phyloP scores from a whole-genome alignment of 441 rosid species.

The Cnidoscolus chayamansa region DNA sequence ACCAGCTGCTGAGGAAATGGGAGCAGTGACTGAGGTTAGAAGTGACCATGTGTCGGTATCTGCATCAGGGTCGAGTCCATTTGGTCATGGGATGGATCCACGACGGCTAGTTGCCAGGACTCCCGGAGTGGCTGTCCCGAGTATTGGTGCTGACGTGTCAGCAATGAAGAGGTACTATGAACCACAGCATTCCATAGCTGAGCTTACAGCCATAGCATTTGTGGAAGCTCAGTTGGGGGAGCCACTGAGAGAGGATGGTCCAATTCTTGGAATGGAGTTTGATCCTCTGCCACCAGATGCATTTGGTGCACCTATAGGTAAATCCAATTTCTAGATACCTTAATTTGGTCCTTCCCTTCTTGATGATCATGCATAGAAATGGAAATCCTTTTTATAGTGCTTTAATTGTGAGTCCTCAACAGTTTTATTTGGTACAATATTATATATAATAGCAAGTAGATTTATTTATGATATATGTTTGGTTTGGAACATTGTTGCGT shows the following conservation, averaged over 20 bases:
- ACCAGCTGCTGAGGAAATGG: constrained; percentile 40
- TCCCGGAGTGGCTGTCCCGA: constrained; percentile 36
- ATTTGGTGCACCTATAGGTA: constrained; percentile 89
- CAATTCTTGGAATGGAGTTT: constrained; percentile 94
- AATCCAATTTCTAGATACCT: background rate
- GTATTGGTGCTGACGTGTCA: constrained; percentile 43
- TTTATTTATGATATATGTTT: background rate
- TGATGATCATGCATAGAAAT: background rate
- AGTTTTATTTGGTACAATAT: background rate
- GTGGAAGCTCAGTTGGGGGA: constrained; percentile 95
- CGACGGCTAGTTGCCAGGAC: constrained; percentile 48
- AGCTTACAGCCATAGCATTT: constrained; percentile 69
- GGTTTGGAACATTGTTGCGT: background rate
- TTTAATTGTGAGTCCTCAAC: background rate
- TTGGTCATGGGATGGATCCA: constrained; percentile 39
- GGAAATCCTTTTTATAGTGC: background rate
- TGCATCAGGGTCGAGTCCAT: constrained; percentile 49
- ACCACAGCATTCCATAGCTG: constrained; percentile 48
- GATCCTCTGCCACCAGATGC: constrained; percentile 98
- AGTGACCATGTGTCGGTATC: constrained; percentile 41
- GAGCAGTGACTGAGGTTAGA: constrained; percentile 34
- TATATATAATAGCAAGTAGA: background rate
- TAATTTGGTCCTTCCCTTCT: background rate
- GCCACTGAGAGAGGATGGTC: constrained; percentile 92
- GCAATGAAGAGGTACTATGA: constrained; percentile 56